Evolutionary conservation across 2,329 filamentous ascomycete genomes (phyloP), one percentile per base, ranked within the genome.

Genomic region (Epichloe typhina): DNA sequence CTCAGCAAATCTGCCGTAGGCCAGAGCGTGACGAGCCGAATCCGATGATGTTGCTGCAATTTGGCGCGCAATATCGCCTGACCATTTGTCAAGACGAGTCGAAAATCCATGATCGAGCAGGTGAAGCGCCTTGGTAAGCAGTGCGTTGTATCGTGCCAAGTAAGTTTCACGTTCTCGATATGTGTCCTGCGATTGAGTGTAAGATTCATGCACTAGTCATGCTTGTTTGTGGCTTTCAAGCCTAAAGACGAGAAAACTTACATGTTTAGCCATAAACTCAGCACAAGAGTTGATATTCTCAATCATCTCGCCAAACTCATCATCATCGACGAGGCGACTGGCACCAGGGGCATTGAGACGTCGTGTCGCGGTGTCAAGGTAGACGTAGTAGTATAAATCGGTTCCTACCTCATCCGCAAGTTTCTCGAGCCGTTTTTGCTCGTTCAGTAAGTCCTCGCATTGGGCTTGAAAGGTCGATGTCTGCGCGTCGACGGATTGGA

Each of bases 331-430:
- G 50, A 95, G 75, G 52, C 84, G 88, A 46, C 87, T 83, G 19
- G 91, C 90, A 1, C 90, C 89, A 0, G 93, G 90, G 0, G 90
- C 90, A 71, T 97, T 97, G 52, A 98, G 79, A 13, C 89, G 80
- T 50, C 90, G 79, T 0, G 89, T 95, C 53, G 91, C 89, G 45
- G 84, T 89, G 56, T 98, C 93, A 5, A 98, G 76, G 62, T 95
- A 96, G 19, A 86, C 81, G 66, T 98, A 98, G 67, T 95, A 96
- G 62, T 90, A 83, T n/a, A 96, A 72, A 59, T 96, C 94, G 23
- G 87, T 86, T 26, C 87, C 84, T 51, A 98, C 84, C 52, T 89
- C 84, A 57, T 94, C 81, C 3, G 89, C 88, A 41, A 98, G 76
- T 56, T 76, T 78, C 54, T 87, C 82, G 40, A 96, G 75, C 23